These are phyloP conservation scores for Leccinum boreale DNA, from an alignment of 768 basidiomycete genomes.

Conservation along the genomic window DNA sequence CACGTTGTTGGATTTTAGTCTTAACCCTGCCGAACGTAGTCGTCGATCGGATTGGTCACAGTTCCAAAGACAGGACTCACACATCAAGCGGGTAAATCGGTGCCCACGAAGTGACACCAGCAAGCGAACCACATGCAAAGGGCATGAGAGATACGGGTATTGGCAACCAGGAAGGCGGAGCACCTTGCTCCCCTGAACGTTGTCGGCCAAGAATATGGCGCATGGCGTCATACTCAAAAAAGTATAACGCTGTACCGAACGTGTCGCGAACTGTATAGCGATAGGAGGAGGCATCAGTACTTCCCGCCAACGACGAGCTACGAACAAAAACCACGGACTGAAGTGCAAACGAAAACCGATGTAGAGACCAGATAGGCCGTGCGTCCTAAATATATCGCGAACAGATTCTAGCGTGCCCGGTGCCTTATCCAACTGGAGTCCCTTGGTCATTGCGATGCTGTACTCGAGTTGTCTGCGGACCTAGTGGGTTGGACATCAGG, in stretches of 20 bases:
- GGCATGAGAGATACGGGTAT: slow-evolving; percentile 77
- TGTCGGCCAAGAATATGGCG: slow-evolving; percentile 80
- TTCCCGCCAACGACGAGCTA: background rate
- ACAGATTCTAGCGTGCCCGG: slow-evolving; percentile 80
- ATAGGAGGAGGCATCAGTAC: slow-evolving; percentile 5
- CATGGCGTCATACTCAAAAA: slow-evolving; percentile 91
- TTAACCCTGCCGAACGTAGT: slow-evolving; percentile 57
- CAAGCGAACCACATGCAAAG: slow-evolving; percentile 86
- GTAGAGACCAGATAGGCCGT: slow-evolving; percentile 67
- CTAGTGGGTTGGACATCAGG: slow-evolving; percentile 37
- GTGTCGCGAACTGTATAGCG: slow-evolving; percentile 74
- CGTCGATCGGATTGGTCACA: background rate
- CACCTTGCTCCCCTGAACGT: slow-evolving; percentile 75
- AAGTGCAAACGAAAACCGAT: slow-evolving; percentile 89
- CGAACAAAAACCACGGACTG: slow-evolving; percentile 40
- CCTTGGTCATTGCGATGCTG: slow-evolving; percentile 81
- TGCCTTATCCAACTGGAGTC: slow-evolving; percentile 64
- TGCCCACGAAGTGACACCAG: slow-evolving; percentile 89
- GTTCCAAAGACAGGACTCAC: slow-evolving; percentile 40
- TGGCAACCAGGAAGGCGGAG: slow-evolving; percentile 82
- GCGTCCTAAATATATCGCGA: slow-evolving; percentile 65
- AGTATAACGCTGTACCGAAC: slow-evolving; percentile 85
- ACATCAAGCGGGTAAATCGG: slow-evolving; percentile 94
- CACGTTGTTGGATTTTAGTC: slow-evolving; percentile 94
- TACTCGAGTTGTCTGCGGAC: slow-evolving; percentile 91